These are phyloP conservation scores for Erythrophleum ivorense DNA, from an alignment of 331 rosid genomes.

Conservation along the genomic window DNA sequence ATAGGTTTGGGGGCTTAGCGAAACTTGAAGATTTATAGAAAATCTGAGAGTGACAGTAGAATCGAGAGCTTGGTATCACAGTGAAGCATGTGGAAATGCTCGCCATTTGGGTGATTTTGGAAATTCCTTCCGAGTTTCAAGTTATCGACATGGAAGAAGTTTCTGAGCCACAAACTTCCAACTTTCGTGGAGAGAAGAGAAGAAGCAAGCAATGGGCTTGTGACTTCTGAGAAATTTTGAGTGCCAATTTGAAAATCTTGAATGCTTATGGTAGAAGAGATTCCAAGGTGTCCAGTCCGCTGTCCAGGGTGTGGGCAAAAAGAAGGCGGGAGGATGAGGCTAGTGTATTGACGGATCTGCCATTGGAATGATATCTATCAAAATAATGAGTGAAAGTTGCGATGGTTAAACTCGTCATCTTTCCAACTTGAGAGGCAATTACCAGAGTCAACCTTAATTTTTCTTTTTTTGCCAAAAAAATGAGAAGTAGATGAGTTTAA, in stretches of 20 bases:
- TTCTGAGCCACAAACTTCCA: background rate
- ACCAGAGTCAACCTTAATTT: too few relatives aligned
- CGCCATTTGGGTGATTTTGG: conserved; percentile 40
- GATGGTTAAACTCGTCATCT: too few relatives aligned
- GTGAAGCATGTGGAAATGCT: conserved; percentile 72
- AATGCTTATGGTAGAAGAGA: background rate
- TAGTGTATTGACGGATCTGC: conserved; percentile 3
- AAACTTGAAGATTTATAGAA: conserved; percentile 40
- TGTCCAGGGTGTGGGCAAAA: conserved; percentile 6
- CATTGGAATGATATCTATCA: background rate
- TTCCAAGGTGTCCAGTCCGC: background rate
- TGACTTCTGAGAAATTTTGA: background rate
- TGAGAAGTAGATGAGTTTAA: too few relatives aligned
- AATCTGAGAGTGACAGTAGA: conserved; percentile 32
- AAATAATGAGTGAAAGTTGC: too few relatives aligned
- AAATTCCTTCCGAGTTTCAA: conserved; percentile 5
- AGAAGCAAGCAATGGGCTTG: background rate
- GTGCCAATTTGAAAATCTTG: background rate
- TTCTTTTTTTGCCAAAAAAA: too few relatives aligned
- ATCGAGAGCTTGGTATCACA: conserved; percentile 50
- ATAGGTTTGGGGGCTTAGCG: conserved; percentile 25
- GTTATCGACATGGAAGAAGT: conserved; percentile 34
- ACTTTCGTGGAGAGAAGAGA: background rate
- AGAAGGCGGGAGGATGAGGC: conserved; percentile 44
- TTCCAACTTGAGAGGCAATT: too few relatives aligned